Evolutionary conservation across 1,139 yeast species (phyloP), one percentile per base, ranked within the genome.

Genomic region (Arxiozyma bovina): DNA sequence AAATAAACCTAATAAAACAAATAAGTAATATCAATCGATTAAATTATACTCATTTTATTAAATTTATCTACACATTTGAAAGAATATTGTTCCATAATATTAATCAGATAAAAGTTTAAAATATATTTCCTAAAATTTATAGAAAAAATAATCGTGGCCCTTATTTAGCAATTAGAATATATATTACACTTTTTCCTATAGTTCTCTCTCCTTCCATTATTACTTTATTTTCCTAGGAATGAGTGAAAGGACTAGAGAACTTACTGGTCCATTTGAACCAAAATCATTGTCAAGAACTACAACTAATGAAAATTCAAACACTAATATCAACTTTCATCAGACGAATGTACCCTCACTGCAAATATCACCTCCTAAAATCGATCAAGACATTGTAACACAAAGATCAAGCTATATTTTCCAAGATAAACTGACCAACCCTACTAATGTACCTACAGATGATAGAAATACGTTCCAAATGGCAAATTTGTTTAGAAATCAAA

Each of bases 181-280:
- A 34, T 12, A 9, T 15, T 15, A 34, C 4, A 2, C 12, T 34
- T 34, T 2, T 15, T 12, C 11, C 8, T 34, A 34, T 34, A 34
- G 12, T 34, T 34, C 40, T 34, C 17, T 15, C n/a, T 34, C 40
- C n/a, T 34, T 34, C n/a, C 12, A 3, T 34, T 34, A 44, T 44
- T 21, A 25, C 47, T 2, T 23, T 25, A 1, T 34, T 34, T 34
- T 34, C 6, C 2, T 34, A 34, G 6, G 6, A 34, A 49, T 49
- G 51, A 42, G 43, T 49, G 41, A 25, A 38, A 25, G 47, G 43
- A 59, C 55, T 42, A 57, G 63, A 50, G 56, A 55, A 23, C 52
- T 59, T 8, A 60, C 63, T 3, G 58, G 56, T 3, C 56, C 58
- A 21, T 60, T 58, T 42, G 62, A 61, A 41, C 60, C 57, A n/a